Percentiles rank a stretch among this genome's conserved stretches.
Conservation (phyloP, 2,329 filamentous ascomycete genomes). For the Alternaria gaisen region DNA sequence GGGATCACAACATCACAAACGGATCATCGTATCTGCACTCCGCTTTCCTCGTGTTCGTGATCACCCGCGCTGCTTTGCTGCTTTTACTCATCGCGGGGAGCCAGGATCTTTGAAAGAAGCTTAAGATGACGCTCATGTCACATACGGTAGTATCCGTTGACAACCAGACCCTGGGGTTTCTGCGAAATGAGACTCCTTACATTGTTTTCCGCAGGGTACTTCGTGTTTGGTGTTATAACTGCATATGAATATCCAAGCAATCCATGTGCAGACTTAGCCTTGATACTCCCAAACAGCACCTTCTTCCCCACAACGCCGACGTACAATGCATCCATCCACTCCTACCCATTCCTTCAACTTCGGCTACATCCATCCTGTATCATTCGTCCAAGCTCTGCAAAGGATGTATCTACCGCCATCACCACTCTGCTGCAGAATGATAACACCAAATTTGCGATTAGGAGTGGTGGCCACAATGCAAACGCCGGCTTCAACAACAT, state of each 20-base stretch:
- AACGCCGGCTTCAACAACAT: slow-evolving; percentile 42
- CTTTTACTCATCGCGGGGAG: background rate
- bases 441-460: slow-evolving; percentile 33
- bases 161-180: background rate
- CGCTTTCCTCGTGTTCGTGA: background rate
- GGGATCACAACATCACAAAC: slow-evolving; percentile 7
- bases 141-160: background rate
- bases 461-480: slow-evolving; percentile 36
- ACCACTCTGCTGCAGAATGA: slow-evolving; percentile 18
- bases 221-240: background rate
- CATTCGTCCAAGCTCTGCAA: slow-evolving; percentile 24
- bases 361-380: slow-evolving; percentile 33
- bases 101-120: background rate
- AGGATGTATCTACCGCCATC: slow-evolving; percentile 32
- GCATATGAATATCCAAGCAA: background rate
- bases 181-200: background rate
- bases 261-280: slow-evolving; percentile 24
- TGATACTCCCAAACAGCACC: slow-evolving; percentile 23
- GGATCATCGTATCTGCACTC: slow-evolving; percentile 11
- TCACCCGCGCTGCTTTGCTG: background rate
- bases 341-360: slow-evolving; percentile 34
- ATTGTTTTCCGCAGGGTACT: slow-evolving; percentile 3
- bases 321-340: slow-evolving; percentile 35
- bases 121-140: background rate
- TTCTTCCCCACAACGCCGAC: slow-evolving; percentile 26